A percentile compares a stretch with the other conserved stretches of the same genome.
Evolutionary conservation across 805 yeast species (phyloP).

Genomic region (Ogataea nonfermentans): DNA sequence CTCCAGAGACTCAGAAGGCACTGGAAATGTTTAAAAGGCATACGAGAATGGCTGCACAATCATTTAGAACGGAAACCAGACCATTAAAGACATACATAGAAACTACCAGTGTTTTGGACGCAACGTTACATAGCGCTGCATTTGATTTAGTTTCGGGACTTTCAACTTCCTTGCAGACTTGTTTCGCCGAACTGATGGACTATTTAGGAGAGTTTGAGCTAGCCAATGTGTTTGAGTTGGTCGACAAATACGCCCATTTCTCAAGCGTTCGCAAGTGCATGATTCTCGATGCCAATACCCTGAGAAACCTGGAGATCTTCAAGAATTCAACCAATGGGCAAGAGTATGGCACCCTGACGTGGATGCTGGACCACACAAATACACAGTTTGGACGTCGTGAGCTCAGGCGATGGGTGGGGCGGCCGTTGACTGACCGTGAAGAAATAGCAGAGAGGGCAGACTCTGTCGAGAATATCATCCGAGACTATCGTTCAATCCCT

Average conservation of each 20-base stretch:
- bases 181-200: conserved; percentile 44
- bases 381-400: conserved; percentile 74
- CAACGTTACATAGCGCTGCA: conserved; percentile 9
- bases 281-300: conserved; percentile 60
- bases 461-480: conserved; percentile 53
- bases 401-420: conserved; percentile 68
- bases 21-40: conserved; percentile 19
- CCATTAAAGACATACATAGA: conserved; percentile 10
- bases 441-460: conserved; percentile 59
- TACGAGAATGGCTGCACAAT: conserved; percentile 1
- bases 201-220: conserved; percentile 67
- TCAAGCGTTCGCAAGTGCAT: conserved; percentile 46
- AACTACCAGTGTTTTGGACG: conserved; percentile 8
- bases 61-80: conserved; percentile 13
- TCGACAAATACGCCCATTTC: conserved; percentile 53
- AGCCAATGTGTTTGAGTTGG: conserved; percentile 50
- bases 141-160: conserved; percentile 19
- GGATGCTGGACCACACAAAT: conserved; percentile 78
- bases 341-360: conserved; percentile 66
- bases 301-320: conserved; percentile 74
- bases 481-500: conserved; percentile 37
- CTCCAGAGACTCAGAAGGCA: conserved; percentile 35
- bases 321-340: conserved; percentile 56
- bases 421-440: conserved; percentile 59
- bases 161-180: conserved; percentile 17